These are phyloP conservation scores for Achlya hypogyna DNA, from an alignment of 352 stramenopile species.

Conservation along the genomic window DNA sequence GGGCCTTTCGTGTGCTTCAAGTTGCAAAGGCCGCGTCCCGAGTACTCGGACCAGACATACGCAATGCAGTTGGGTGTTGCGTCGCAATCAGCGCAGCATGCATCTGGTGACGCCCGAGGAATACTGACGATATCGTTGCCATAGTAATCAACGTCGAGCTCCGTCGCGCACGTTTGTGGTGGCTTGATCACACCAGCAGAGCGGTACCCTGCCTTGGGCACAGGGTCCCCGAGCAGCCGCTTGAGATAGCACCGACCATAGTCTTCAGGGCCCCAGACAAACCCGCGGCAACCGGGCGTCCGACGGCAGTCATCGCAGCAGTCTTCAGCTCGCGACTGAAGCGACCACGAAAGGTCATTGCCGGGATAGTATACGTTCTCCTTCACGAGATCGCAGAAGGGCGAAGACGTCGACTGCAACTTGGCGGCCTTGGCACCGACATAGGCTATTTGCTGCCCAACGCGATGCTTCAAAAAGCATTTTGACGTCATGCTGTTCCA, in stretches of 20 bases:
- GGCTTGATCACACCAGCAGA: not conserved
- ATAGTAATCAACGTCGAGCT: conserved; percentile 30
- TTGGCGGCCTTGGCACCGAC: not conserved
- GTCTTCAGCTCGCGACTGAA: not conserved
- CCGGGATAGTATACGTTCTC: conserved; percentile 2
- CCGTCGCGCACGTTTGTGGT: conserved; percentile 23
- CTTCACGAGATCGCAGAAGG: not conserved
- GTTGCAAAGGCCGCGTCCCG: not conserved
- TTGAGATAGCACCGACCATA: not conserved
- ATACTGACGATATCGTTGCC: conserved; percentile 23
- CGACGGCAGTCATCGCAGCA: conserved; percentile 5
- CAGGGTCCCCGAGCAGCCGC: not conserved
- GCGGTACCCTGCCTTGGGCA: too few species aligned
- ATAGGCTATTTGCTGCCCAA: not conserved
- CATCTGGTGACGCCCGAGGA: conserved; percentile 22
- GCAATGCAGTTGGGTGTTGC: conserved; percentile 7
- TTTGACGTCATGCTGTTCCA: not conserved
- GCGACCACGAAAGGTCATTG: conserved; percentile 4
- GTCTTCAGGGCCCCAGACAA: conserved; percentile 1
- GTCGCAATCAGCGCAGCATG: conserved; percentile 30
- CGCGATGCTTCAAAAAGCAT: not conserved
- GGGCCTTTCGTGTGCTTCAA: conserved; percentile 20
- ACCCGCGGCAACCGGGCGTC: conserved; percentile 7
- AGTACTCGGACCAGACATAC: conserved; percentile 7
- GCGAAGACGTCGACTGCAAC: not conserved